Conservation (phyloP, 352 stramenopile species). For the Phytophthora quininea region DNA sequence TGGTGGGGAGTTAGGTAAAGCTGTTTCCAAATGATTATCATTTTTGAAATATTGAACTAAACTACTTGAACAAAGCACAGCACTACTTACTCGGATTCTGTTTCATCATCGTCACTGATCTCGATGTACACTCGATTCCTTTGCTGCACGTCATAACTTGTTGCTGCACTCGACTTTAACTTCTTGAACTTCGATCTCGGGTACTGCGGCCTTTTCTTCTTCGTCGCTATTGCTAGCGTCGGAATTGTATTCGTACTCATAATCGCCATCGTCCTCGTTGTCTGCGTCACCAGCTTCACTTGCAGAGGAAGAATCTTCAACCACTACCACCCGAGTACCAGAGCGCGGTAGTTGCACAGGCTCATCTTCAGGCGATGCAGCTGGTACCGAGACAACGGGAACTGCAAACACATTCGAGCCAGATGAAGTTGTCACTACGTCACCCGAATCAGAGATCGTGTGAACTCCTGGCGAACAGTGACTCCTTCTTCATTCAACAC, state of each 20-base stretch:
- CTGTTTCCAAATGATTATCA: neutral
- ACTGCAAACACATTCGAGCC: constrained; percentile 1
- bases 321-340: constrained; percentile 23
- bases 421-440: constrained; percentile 24
- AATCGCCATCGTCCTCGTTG: constrained; percentile 2
- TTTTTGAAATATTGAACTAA: neutral
- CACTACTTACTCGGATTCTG: constrained; percentile 23
- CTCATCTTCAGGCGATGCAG: neutral
- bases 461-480: constrained; percentile 39
- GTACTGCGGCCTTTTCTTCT: neutral
- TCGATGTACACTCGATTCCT: constrained; percentile 21
- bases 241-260: constrained; percentile 15
- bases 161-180: constrained; percentile 1
- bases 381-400: neutral
- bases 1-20: constrained; percentile 44
- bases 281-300: neutral
- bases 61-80: no score
- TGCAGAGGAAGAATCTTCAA: constrained; percentile 28
- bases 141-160: neutral
- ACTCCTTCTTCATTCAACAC: constrained; percentile 32
- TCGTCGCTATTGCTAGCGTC: constrained; percentile 18
- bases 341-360: neutral
- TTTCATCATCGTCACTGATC: constrained; percentile 32
- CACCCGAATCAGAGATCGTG: constrained; percentile 19
- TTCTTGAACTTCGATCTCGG: neutral